Conservation (phyloP, 768 basidiomycete genomes). For the Panus rudis region DNA sequence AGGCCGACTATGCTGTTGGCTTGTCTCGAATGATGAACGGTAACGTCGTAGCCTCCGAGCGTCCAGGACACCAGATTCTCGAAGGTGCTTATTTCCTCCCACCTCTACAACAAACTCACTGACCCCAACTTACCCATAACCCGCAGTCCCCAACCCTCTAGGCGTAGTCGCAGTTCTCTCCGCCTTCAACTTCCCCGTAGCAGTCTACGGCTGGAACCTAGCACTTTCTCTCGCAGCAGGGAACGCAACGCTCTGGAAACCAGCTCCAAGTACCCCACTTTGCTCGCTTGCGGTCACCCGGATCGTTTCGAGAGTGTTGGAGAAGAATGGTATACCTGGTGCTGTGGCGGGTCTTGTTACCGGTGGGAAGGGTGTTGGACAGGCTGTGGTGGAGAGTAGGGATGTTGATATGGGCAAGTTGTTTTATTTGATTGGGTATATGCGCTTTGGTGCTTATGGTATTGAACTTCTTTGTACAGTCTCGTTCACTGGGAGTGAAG, state of each 20-base stretch:
- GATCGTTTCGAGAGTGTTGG: slow-evolving; percentile 75
- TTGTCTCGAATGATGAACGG: slow-evolving; percentile 94
- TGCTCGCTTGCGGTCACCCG: slow-evolving; percentile 88
- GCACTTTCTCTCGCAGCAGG: slow-evolving; percentile 83
- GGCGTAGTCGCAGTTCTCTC: slow-evolving; percentile 67
- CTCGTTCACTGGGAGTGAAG: slow-evolving; percentile 93
- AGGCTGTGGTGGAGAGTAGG: slow-evolving; percentile 64
- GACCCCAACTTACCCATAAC: no score
- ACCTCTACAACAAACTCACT: background rate
- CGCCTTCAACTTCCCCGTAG: slow-evolving; percentile 96
- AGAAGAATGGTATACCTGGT: slow-evolving; percentile 76
- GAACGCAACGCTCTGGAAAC: slow-evolving; percentile 95
- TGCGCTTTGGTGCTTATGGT: background rate
- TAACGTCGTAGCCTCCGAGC: slow-evolving; percentile 77
- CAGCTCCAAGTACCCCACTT: slow-evolving; percentile 81
- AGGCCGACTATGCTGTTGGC: slow-evolving; percentile 95
- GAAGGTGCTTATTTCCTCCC: slow-evolving; percentile 61
- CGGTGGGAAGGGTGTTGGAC: slow-evolving; percentile 77
- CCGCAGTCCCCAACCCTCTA: slow-evolving; percentile 82
- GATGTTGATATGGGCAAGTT: slow-evolving; percentile 71
- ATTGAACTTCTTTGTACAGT: slow-evolving; percentile 37
- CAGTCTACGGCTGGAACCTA: slow-evolving; percentile 92
- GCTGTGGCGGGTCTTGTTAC: slow-evolving; percentile 79
- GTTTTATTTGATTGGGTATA: background rate
- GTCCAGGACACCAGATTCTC: slow-evolving; percentile 84